Evolutionary conservation across 2,329 filamentous ascomycete genomes (phyloP), one percentile per base, ranked within the genome.

Genomic region (Phyllosticta citriasiana): DNA sequence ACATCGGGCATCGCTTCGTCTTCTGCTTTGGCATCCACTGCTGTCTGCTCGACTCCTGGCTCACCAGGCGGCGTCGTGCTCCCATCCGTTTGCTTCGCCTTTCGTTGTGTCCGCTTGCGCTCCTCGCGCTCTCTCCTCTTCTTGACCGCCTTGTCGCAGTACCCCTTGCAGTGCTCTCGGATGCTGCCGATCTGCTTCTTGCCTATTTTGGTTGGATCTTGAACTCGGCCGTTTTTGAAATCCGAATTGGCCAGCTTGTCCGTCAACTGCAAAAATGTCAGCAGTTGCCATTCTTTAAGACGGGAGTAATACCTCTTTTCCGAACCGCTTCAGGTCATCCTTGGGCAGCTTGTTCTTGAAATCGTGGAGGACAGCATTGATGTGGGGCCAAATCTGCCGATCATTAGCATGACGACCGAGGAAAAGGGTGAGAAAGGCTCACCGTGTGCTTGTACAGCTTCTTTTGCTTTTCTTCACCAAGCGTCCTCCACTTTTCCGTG

Each of bases 361-460:
- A 69, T 91, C 94, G 73, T 93, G 88, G 69, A 93, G 84, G 1
- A 96, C 87, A 65, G 91, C 82, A 72, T 91, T 93, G 67, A 97
- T 87, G 61, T 91, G 86, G 5, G 91, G 91, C 70, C 88, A 89
- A 6, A 97, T 80, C 91, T 94, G 66, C 3, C 5, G 14, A 24
- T 24, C 50, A 27, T 63, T 69, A 64, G 68, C 63, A 56, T 30
- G 27, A 4, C 16, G 47, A 7, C 19, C 51, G n/a, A 22, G 1
- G 4, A 53, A 10, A 57, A 40, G 53, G 57, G 19, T 16, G n/a
- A 25, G 47, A 19, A 25, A 58, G 27, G 78, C 89, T 73, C 80
- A 95, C 91, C 57, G 91, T 96, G 70, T 92, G 92, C 73, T 97
- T 92, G 69, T 97, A 97, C 2, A 96, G 81, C 77, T 91, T 96